A percentile compares a stretch with the other conserved stretches of the same genome.
Evolutionary conservation across 208 protist species (phyloP).

Genomic region (Leishmania arabica): DNA sequence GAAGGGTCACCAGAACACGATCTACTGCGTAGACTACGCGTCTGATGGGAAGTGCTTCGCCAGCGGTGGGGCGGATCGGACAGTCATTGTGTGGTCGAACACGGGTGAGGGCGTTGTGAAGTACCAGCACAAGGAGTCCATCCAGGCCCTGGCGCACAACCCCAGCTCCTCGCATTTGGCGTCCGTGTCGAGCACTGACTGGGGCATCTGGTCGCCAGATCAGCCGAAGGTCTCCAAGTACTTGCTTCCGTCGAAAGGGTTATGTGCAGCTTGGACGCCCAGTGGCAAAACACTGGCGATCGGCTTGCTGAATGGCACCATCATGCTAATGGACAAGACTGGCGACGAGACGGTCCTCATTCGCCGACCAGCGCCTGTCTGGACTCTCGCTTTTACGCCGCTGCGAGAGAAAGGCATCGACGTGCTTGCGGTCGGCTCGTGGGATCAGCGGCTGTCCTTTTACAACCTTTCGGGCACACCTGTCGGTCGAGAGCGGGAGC

Average conservation of each 20-base stretch:
- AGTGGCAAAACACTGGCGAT: conserved; percentile 94
- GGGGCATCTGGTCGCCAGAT: conserved; percentile 96
- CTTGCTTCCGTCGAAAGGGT: conserved; percentile 82
- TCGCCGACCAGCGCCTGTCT: conserved; percentile 90
- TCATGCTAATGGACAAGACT: conserved; percentile 45
- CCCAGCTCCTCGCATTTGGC: conserved; percentile 87
- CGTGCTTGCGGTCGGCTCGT: conserved; percentile 95
- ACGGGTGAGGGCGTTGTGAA: conserved; percentile 95
- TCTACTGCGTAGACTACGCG: conserved; percentile 91
- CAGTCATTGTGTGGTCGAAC: conserved; percentile 96
- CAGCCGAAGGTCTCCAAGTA: conserved; percentile 92
- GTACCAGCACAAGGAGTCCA: conserved; percentile 95
- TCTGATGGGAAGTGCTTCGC: conserved; percentile 94
- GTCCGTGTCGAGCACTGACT: conserved; percentile 92
- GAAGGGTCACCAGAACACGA: conserved; percentile 95
- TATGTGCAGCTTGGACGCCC: conserved; percentile 93
- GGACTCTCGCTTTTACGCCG: conserved; percentile 94
- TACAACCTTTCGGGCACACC: conserved; percentile 89
- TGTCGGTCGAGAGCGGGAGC: conserved; percentile 66
- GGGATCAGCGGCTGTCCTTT: conserved; percentile 96
- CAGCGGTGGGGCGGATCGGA: conserved; percentile 93
- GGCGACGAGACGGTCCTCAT: conserved; percentile 66
- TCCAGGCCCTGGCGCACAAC: conserved; percentile 95
- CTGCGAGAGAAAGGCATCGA: conserved; percentile 84
- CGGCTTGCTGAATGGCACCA: conserved; percentile 90